phyloP scores from a whole-genome alignment of 2,329 filamentous ascomycete species.

The Sclerotinia minor region DNA sequence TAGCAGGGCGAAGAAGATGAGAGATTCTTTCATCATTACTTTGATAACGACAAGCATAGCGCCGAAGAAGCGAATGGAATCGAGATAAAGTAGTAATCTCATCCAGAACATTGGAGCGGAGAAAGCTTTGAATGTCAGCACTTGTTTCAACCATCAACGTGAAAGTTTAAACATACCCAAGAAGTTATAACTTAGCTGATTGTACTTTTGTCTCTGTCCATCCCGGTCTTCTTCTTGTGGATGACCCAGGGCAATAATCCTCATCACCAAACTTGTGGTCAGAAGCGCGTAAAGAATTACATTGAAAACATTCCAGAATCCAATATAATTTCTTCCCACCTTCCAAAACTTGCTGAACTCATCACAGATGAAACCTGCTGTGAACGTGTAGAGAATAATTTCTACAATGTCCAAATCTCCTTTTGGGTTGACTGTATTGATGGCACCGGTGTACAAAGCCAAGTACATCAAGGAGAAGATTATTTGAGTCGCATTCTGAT shows the following conservation, averaged over 20 bases:
- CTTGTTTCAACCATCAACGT: not conserved
- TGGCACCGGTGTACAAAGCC: slow-evolving; percentile 80
- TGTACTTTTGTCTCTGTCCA: slow-evolving; percentile 62
- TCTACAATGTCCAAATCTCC: slow-evolving; percentile 86
- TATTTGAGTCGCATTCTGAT: slow-evolving; percentile 89
- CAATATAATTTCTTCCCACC: slow-evolving; percentile 84
- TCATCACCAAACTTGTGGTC: slow-evolving; percentile 73
- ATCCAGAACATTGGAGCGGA: slow-evolving; percentile 97
- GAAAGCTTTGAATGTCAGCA: slow-evolving; percentile 58
- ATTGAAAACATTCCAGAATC: slow-evolving; percentile 98
- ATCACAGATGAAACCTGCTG: slow-evolving; percentile 85
- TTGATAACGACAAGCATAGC: slow-evolving; percentile 97
- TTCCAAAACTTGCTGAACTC: slow-evolving; percentile 91
- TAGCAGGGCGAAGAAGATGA: slow-evolving; percentile 94
- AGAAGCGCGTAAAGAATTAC: slow-evolving; percentile 76
- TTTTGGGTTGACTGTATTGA: slow-evolving; percentile 87
- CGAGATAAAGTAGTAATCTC: slow-evolving; percentile 86
- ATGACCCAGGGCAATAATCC: slow-evolving; percentile 75
- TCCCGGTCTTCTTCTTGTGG: slow-evolving; percentile 44
- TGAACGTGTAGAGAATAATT: slow-evolving; percentile 84
- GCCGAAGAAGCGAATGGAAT: slow-evolving; percentile 93
- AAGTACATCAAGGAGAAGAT: slow-evolving; percentile 82
- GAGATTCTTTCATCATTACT: slow-evolving; percentile 88
- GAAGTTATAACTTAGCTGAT: slow-evolving; percentile 88
- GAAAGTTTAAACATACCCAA: slow-evolving; percentile 46